Evolutionary conservation across 257 asterid genomes (phyloP).

Genomic region (Lycium barbarum): DNA sequence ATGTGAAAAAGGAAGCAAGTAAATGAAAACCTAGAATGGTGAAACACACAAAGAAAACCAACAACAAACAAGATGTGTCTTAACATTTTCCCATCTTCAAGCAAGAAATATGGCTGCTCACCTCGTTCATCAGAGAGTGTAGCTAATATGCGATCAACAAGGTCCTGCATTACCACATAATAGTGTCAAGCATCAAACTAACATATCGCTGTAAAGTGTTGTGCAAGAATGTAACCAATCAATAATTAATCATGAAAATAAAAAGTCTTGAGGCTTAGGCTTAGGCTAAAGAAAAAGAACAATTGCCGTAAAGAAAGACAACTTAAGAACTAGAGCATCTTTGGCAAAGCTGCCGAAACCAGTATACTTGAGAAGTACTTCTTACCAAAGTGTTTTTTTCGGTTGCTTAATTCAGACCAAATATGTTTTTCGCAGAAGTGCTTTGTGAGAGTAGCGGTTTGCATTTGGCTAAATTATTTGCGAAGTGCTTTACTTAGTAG

Average conservation of each 20-base stretch:
- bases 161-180: conserved; percentile 69
- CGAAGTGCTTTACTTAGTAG: not conserved
- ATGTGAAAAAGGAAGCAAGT: not conserved
- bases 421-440: not conserved
- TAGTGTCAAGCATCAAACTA: conserved; percentile 21
- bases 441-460: not conserved
- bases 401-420: not conserved
- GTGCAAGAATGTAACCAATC: not conserved
- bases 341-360: not conserved
- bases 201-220: not conserved
- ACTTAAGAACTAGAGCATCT: not conserved
- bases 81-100: conserved; percentile 5
- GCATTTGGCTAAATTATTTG: not conserved
- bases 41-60: not conserved
- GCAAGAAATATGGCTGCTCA: conserved; percentile 36
- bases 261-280: not conserved
- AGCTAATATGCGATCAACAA: conserved; percentile 85
- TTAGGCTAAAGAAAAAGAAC: not conserved
- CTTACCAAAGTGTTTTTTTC: not conserved
- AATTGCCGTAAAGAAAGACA: not conserved
- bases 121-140: conserved; percentile 85
- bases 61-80: not conserved
- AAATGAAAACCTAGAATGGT: not conserved
- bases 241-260: conserved; percentile 11
- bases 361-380: not conserved